Conservation (phyloP, 2,329 filamentous ascomycete species). For the Berkeleyomyces rouxiae region DNA sequence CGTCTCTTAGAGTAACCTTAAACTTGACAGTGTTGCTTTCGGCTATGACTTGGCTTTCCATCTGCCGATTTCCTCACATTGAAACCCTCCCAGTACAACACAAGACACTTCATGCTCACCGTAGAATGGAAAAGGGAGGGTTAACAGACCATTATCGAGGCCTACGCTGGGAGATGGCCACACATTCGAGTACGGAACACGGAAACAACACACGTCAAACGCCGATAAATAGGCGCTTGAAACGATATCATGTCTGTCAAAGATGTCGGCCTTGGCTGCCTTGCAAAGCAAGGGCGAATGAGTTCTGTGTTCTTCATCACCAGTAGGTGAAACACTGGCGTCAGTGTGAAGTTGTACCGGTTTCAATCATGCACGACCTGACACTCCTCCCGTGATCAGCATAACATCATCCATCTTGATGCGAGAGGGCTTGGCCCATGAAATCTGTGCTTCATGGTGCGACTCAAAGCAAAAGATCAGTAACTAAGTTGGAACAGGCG, state of each 20-base stretch:
- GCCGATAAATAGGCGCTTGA: not conserved
- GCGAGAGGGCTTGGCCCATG: not conserved
- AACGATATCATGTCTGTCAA: not conserved
- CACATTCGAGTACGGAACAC: not conserved
- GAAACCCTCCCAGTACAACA: not conserved
- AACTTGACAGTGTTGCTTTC: not conserved
- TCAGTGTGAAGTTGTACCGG: not conserved
- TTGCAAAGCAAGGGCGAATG: not conserved
- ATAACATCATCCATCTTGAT: not conserved
- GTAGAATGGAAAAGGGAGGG: not conserved
- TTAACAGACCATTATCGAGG: too few species aligned
- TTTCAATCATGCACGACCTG: not conserved
- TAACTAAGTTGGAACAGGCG: not conserved
- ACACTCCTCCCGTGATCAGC: not conserved
- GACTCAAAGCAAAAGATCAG: not conserved
- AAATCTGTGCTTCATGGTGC: not conserved
- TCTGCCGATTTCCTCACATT: not conserved
- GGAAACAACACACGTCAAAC: not conserved
- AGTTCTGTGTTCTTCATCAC: not conserved
- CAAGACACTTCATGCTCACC: not conserved
- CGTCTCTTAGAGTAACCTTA: not conserved
- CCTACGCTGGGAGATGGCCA: not conserved
- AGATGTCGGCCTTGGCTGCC: not conserved
- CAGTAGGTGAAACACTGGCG: not conserved
- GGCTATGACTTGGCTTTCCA: not conserved